Percentiles rank a stretch among this genome's conserved stretches.
Conservation (phyloP, 2,329 filamentous ascomycete species). For the Xylariales sp. region DNA sequence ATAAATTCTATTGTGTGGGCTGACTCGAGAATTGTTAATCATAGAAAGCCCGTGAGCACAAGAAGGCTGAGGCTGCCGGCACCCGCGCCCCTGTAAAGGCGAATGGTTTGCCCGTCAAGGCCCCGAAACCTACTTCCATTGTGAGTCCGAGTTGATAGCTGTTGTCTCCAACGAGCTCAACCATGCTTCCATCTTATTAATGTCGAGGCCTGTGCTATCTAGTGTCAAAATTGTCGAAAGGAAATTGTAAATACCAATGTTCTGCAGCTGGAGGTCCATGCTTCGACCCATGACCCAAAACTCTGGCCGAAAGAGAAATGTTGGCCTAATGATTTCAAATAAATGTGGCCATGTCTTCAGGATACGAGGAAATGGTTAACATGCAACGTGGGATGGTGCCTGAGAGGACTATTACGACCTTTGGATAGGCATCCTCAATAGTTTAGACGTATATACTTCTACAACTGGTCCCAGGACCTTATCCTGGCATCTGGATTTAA, state of each 20-base stretch:
- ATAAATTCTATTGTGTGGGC: conserved; percentile 6
- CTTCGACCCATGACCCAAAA: conserved; percentile 43
- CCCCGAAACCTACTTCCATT: conserved; percentile 46
- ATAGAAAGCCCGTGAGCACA: conserved; percentile 50
- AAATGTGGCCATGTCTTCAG: too few species aligned
- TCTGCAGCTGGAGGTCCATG: conserved; percentile 48
- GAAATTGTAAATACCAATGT: conserved; percentile 48
- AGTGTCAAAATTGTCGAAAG: conserved; percentile 48
- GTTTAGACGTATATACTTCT: too few species aligned
- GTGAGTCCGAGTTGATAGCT: conserved; percentile 23
- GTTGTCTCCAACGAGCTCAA: conserved; percentile 14
- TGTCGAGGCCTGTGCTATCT: too few species aligned
- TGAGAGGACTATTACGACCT: too few species aligned
- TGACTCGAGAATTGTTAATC: too few species aligned
- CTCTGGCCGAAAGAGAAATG: conserved; percentile 55
- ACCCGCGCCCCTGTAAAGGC: conserved; percentile 49
- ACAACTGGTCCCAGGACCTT: too few species aligned
- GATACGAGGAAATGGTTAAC: too few species aligned
- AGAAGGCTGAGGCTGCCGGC: conserved; percentile 49
- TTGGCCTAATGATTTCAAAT: conserved; percentile 45
- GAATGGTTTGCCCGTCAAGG: conserved; percentile 51
- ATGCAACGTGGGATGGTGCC: too few species aligned
- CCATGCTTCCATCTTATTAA: background rate
- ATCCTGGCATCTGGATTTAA: too few species aligned
- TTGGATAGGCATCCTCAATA: too few species aligned